Base-by-base conservation (phyloP, 352 stramenopile species). In the Blastocystis sp. region DNA sequence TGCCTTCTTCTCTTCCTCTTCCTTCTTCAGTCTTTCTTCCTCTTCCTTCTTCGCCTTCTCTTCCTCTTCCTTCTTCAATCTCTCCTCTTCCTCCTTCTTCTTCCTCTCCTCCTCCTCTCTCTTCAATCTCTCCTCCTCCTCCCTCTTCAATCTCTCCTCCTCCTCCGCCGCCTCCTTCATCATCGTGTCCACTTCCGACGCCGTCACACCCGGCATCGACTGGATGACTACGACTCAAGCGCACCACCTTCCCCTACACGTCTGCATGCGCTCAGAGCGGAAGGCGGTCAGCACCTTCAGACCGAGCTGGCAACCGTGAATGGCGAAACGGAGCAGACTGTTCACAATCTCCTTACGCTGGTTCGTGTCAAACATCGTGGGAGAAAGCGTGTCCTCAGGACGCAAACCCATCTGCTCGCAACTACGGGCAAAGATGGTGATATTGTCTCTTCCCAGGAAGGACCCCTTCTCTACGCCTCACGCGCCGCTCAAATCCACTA, bases 331-430 rank as follows among this genome's bases (percentile, higher is more conserved):
- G 13, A 85, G 51, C 12, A 85, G 60, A 55, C 74, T 63, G 61
- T 85, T 85, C 9, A 85, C 50, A 19, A 85, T 19, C n/a, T 63
- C 74, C 61, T 85, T 85, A n/a, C 74, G 74, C 33, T 77, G 66
- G 41, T 62, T 69, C 26, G 51, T 39, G 31, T 85, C 74, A 45
- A 85, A 85, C 74, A 85, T 85, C 26, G 37, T 45, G 29, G 74
- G 74, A 85, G 74, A 67, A 24, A 85, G 16, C 16, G 50, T 69
- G 13, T 85, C 74, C 16, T 67, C 29, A 16, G 74, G n/a, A 21
- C n/a, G 74, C n/a, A 85, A 70, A 29, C 74, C 74, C 74, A 85
- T 60, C 29, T 85, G 67, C 33, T 85, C 50, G n/a, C 74, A 85
- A n/a, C 50, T 37, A 35, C 55, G 74, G 33, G 74, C 33, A 63